phyloP scores from a whole-genome alignment of 2,329 filamentous ascomycete species.

The Penicillium sp. region DNA sequence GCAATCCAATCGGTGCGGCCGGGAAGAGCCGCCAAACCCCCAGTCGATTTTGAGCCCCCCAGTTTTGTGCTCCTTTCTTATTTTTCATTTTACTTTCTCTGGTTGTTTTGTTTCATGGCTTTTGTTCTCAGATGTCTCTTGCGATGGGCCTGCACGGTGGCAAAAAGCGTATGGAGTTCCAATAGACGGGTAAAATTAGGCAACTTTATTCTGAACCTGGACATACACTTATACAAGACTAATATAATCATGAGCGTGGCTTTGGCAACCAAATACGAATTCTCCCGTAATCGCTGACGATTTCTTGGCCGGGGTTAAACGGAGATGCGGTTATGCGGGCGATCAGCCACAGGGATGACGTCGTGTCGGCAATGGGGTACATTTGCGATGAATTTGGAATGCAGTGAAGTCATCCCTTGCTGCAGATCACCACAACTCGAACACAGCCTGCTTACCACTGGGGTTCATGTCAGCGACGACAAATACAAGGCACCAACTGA shows the following conservation, averaged over 20 bases:
- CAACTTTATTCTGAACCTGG: background rate
- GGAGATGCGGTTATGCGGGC: background rate
- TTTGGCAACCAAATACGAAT: background rate
- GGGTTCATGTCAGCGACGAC: background rate
- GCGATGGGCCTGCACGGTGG: background rate
- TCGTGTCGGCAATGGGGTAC: background rate
- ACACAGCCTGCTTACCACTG: background rate
- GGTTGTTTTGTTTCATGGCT: conserved; percentile 11
- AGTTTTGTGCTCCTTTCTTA: conserved; percentile 20
- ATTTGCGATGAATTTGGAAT: background rate
- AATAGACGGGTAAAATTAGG: conserved; percentile 11
- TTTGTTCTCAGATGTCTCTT: conserved; percentile 14
- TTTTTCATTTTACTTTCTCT: conserved; percentile 11
- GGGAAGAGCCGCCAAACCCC: conserved; percentile 31
- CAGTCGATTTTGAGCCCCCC: conserved; percentile 25
- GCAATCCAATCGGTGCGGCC: conserved; percentile 27
- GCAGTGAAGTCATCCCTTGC: conserved; percentile 15
- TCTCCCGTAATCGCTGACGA: background rate
- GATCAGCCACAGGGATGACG: conserved; percentile 10
- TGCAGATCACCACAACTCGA: conserved; percentile 8
- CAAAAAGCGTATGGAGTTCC: conserved; percentile 3
- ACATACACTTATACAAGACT: conserved; percentile 3
- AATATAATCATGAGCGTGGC: background rate
- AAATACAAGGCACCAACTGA: background rate
- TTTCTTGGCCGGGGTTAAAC: conserved; percentile 2